These are phyloP conservation scores for Triticum turgidum DNA, from an alignment of 176 grass and related monocot species.

Conservation along the genomic window DNA sequence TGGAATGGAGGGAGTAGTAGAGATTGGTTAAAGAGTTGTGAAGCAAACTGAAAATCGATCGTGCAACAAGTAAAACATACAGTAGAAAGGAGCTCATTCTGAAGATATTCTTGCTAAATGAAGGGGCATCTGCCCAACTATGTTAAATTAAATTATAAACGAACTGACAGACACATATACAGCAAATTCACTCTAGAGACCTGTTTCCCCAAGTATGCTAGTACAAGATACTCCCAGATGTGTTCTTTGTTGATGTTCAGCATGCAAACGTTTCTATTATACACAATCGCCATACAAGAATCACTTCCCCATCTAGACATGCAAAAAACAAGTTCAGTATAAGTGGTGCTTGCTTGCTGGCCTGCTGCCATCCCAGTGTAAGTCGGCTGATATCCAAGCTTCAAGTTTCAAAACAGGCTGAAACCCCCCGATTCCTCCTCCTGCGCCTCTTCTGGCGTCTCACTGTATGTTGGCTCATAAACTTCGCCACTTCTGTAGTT, in stretches of 20 bases:
- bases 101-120: not conserved
- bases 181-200: not conserved
- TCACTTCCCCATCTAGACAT: slow-evolving; percentile 7
- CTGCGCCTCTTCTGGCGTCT: slow-evolving; percentile 39
- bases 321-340: slow-evolving; percentile 13
- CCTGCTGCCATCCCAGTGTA: not conserved
- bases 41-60: not conserved
- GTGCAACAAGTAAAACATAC: not conserved
- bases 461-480: slow-evolving; percentile 32
- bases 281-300: slow-evolving; percentile 30
- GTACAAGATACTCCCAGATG: not conserved
- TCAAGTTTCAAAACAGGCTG: slow-evolving; percentile 45
- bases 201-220: not conserved
- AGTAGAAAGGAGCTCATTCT: not conserved
- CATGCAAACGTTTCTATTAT: slow-evolving; percentile 7
- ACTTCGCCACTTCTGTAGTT: slow-evolving; percentile 31
- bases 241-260: not conserved
- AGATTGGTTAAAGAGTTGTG: not conserved
- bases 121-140: not conserved
- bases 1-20: no score
- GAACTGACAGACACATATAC: not conserved
- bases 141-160: not conserved
- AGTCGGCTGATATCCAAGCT: not conserved
- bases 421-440: slow-evolving; percentile 40
- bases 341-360: not conserved